These are phyloP conservation scores for Asterochloris erici DNA, from an alignment of 139 green algal genomes.

Conservation along the genomic window DNA sequence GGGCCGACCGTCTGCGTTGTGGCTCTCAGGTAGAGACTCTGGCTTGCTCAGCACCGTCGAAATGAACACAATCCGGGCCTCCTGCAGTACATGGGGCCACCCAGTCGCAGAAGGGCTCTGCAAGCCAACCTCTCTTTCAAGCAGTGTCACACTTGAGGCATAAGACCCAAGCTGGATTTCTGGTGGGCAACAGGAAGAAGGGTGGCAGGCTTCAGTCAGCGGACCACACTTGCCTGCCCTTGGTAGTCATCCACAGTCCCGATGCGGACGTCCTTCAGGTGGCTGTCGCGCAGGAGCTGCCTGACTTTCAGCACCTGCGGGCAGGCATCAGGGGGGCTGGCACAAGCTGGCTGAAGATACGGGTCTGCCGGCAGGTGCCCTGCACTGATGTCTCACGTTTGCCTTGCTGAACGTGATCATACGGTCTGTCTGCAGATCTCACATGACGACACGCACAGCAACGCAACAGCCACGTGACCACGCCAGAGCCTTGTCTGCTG, in stretches of 20 bases:
- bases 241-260: constrained; percentile 84
- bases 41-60: constrained; percentile 58
- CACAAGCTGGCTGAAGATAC: background rate
- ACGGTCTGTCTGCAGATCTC: too few species aligned
- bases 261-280: constrained; percentile 64
- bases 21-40: constrained; percentile 32
- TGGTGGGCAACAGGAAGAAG: background rate
- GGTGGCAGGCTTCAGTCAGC: background rate
- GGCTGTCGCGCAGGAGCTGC: constrained; percentile 58
- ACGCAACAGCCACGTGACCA: too few species aligned
- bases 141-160: background rate
- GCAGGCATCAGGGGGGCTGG: background rate
- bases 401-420: too few species aligned
- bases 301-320: constrained; percentile 71
- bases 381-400: background rate
- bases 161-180: background rate
- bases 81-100: constrained; percentile 34
- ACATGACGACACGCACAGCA: too few species aligned
- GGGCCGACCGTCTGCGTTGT: too few species aligned
- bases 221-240: constrained; percentile 14
- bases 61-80: constrained; percentile 83
- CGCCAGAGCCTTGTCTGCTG: too few species aligned
- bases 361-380: background rate
- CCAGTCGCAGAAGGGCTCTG: too few species aligned
- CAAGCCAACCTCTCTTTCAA: background rate